Evolutionary conservation across 805 yeast species (phyloP).

Genomic region (Saccharomycopsis guyanensis): DNA sequence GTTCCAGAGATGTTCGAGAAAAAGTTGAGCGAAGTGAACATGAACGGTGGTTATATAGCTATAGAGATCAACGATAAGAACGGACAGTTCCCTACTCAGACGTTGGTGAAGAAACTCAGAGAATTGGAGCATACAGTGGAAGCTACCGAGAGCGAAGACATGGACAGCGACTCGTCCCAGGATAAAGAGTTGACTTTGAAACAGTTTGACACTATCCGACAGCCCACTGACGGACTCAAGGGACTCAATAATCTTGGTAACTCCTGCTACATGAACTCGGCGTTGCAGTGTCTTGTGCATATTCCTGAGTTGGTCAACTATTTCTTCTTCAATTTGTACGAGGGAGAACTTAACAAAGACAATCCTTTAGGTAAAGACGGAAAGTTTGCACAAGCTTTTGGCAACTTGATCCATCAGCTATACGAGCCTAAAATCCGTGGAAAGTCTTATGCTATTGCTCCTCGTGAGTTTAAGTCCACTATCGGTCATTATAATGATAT

Average conservation of each 20-base stretch:
- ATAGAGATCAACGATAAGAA: conserved; percentile 8
- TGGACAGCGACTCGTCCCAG: conserved; percentile 7
- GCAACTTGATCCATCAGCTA: conserved; percentile 51
- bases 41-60: conserved; percentile 12
- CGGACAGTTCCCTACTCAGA: conserved; percentile 11
- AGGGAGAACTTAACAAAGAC: conserved; percentile 57
- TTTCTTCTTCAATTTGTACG: conserved; percentile 54
- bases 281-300: conserved; percentile 81
- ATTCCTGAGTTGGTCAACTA: conserved; percentile 76
- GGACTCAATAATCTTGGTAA: conserved; percentile 77
- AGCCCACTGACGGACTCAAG: conserved; percentile 39
- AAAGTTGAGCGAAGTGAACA: conserved; percentile 1
- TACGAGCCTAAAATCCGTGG: conserved; percentile 31
- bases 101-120: conserved; percentile 1
- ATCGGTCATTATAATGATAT: conserved; percentile 72
- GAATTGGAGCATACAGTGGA: not conserved
- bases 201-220: not conserved
- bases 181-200: not conserved
- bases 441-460: conserved; percentile 36
- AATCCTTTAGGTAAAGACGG: conserved; percentile 89
- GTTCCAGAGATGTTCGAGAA: not conserved
- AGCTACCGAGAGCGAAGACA: conserved; percentile 6
- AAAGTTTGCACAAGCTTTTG: conserved; percentile 71
- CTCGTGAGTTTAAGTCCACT: conserved; percentile 69
- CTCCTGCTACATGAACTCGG: conserved; percentile 93